Conservation (phyloP, 2,329 filamentous ascomycete genomes). For the Thielaviopsis populi region DNA sequence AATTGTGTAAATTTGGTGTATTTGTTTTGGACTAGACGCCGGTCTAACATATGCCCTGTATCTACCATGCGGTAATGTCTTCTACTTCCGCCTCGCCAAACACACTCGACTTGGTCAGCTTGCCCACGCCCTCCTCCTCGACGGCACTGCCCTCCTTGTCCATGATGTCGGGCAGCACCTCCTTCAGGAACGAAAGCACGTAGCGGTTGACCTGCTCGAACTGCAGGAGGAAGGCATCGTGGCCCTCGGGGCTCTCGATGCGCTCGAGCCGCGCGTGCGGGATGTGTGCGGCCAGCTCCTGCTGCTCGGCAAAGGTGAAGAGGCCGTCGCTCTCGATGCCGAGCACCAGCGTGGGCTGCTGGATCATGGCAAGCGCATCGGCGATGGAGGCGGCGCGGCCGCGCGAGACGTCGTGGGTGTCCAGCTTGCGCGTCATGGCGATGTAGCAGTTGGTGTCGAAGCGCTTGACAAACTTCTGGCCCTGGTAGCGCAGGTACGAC, state of each 20-base stretch:
- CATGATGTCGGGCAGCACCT: conserved; percentile 84
- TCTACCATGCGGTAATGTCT: conserved; percentile 83
- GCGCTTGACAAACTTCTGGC: conserved; percentile 86
- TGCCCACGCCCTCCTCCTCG: conserved; percentile 38
- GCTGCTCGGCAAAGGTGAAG: conserved; percentile 92
- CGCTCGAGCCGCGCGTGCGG: conserved; percentile 62
- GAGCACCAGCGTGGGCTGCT: conserved; percentile 79
- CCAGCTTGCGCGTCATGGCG: conserved; percentile 91
- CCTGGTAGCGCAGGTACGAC: conserved; percentile 93
- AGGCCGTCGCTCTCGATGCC: conserved; percentile 92
- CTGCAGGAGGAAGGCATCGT: conserved; percentile 90
- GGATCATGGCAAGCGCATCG: conserved; percentile 63
- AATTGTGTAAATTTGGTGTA: too few species aligned
- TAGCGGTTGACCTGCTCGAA: conserved; percentile 94
- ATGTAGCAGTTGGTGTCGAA: conserved; percentile 99
- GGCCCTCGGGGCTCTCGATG: conserved; percentile 88
- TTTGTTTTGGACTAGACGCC: too few species aligned
- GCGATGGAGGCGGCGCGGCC: conserved; percentile 52
- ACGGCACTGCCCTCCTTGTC: conserved; percentile 35
- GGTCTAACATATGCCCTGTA: not conserved
- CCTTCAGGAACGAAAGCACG: conserved; percentile 67
- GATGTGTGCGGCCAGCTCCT: conserved; percentile 75
- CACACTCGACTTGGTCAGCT: conserved; percentile 70
- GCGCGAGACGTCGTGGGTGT: conserved; percentile 88
- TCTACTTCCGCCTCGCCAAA: conserved; percentile 94